Conservation (phyloP, 2,329 filamentous ascomycete species). For the Hymenoscyphus linearis region DNA sequence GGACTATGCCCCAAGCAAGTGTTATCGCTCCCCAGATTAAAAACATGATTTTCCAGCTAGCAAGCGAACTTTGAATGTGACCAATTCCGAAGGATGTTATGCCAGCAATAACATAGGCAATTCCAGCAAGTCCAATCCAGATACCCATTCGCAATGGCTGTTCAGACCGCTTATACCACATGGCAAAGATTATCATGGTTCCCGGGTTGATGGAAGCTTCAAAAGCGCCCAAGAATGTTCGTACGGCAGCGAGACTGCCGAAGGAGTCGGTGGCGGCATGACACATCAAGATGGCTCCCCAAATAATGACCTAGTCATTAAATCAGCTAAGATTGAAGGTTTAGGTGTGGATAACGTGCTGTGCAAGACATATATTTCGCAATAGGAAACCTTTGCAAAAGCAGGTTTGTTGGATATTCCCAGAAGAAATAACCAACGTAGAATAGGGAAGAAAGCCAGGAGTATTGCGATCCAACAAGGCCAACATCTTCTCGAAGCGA, state of each 20-base stretch:
- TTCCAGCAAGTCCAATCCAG: slow-evolving; percentile 54
- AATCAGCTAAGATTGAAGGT: background rate
- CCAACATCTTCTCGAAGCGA: slow-evolving; percentile 50
- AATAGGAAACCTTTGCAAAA: slow-evolving; percentile 47
- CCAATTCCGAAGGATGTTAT: slow-evolving; percentile 55
- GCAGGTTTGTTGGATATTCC: slow-evolving; percentile 48
- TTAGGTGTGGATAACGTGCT: background rate
- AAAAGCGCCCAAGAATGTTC: slow-evolving; percentile 46
- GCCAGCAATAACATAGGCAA: slow-evolving; percentile 54
- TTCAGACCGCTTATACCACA: slow-evolving; percentile 57
- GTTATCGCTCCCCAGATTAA: slow-evolving; percentile 45
- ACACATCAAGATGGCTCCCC: slow-evolving; percentile 36
- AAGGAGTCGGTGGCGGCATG: slow-evolving; percentile 33
- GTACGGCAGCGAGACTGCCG: slow-evolving; percentile 34
- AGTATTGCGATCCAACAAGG: slow-evolving; percentile 46
- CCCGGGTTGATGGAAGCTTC: slow-evolving; percentile 44
- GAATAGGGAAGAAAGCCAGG: slow-evolving; percentile 48
- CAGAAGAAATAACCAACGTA: slow-evolving; percentile 51
- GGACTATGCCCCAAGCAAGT: slow-evolving; percentile 13
- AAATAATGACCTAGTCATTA: slow-evolving; percentile 25
- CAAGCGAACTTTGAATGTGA: slow-evolving; percentile 45
- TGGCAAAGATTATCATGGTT: slow-evolving; percentile 35
- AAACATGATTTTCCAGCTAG: slow-evolving; percentile 64
- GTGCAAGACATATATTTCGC: slow-evolving; percentile 41
- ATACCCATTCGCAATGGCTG: slow-evolving; percentile 55